These are phyloP conservation scores for Backusella westeae DNA, from an alignment of 192 early-diverging fungal genomes.

Conservation along the genomic window DNA sequence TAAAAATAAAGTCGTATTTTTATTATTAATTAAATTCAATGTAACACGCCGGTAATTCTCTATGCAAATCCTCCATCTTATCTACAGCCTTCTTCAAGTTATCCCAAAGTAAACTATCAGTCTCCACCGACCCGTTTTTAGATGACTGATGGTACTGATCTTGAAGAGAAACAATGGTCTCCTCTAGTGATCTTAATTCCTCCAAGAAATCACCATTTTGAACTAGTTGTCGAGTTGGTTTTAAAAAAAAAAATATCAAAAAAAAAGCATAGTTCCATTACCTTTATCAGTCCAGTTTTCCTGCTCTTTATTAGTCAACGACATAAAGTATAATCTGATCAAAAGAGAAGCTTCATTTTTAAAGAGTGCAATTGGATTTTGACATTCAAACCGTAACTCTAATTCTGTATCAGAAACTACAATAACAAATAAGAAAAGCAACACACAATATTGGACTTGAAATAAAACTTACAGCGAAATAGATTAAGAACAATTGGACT, in stretches of 20 bases:
- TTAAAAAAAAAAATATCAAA: not conserved
- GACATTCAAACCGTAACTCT: not conserved
- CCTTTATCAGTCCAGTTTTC: not conserved
- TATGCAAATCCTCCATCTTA: not conserved
- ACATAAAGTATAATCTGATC: not conserved
- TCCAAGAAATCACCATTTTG: not conserved
- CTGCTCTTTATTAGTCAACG: not conserved
- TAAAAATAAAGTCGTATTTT: no score
- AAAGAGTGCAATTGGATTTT: not conserved
- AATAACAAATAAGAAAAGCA: not conserved
- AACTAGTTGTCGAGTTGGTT: not conserved
- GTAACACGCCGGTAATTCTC: not conserved
- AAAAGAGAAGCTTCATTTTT: not conserved
- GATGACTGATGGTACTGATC: not conserved
- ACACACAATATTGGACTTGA: not conserved
- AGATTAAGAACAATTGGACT: not conserved
- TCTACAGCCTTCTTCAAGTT: not conserved
- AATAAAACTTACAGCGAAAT: not conserved
- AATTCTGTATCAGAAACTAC: constrained; percentile 6
- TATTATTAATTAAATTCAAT: not conserved
- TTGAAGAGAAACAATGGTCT: constrained; percentile 1
- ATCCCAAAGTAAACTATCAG: not conserved
- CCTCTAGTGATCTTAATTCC: not conserved
- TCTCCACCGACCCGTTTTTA: not conserved
- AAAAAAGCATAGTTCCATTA: no score